Conservation (phyloP, 768 basidiomycete genomes). For the Auriscalpium orientale region DNA sequence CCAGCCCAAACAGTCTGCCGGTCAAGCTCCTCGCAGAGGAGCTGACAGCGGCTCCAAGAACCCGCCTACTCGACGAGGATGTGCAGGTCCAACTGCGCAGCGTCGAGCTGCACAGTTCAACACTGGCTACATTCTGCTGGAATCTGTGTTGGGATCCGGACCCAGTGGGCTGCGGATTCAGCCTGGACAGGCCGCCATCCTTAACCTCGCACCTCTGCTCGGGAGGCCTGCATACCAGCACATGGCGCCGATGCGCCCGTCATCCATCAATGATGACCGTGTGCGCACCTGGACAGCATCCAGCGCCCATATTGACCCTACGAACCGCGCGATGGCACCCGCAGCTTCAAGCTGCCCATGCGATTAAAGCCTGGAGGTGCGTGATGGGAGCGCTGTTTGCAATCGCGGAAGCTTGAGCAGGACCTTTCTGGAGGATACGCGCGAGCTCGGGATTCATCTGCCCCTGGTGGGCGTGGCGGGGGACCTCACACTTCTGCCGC, state of each 20-base stretch:
- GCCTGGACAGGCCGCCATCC: constrained; percentile 45
- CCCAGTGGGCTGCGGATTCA: constrained; percentile 22
- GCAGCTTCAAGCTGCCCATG: constrained; percentile 43
- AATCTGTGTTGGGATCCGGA: constrained; percentile 20
- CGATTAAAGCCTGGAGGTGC: constrained; percentile 45
- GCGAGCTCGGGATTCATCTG: constrained; percentile 32
- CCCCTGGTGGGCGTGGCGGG: constrained; percentile 47
- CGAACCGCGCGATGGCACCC: constrained; percentile 13
- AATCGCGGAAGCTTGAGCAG: constrained; percentile 36
- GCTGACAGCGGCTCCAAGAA: constrained; percentile 8
- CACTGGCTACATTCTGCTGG: constrained; percentile 50
- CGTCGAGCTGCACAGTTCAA: constrained; percentile 37
- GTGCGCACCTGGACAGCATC: constrained; percentile 63
- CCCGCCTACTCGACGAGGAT: constrained; percentile 23
- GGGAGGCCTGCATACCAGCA: constrained; percentile 42
- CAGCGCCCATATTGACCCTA: constrained; percentile 13
- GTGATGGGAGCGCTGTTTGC: constrained; percentile 50
- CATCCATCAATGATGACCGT: constrained; percentile 51
- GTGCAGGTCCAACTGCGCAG: constrained; percentile 9
- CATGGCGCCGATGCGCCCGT: constrained; percentile 39
- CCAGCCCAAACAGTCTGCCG: constrained; percentile 55
- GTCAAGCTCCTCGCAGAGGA: constrained; percentile 47
- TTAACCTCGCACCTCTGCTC: constrained; percentile 47
- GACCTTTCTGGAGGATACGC: constrained; percentile 31
- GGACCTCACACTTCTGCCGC: constrained; percentile 33